A percentile compares a stretch with the other conserved stretches of the same genome.
Conservation (phyloP, 1,284 basidiomycete genomes). For the Ceratobasidium sp. region DNA sequence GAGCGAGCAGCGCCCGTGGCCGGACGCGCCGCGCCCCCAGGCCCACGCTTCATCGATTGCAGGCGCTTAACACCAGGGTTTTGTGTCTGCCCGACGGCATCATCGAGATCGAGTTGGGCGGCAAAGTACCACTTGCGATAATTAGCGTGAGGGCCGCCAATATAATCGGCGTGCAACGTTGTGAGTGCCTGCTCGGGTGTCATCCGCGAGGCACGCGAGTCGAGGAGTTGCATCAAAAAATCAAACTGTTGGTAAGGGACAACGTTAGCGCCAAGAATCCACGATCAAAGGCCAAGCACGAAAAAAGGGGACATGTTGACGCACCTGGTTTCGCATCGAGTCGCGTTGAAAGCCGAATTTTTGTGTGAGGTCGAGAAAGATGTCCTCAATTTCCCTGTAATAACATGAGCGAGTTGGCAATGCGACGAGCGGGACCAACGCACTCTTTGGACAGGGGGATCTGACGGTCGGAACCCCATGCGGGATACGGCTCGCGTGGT, state of each 20-base stretch:
- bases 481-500: conserved; percentile 81
- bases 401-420: not conserved
- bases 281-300: conserved; percentile 12
- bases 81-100: conserved; percentile 91
- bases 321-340: conserved; percentile 87
- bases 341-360: conserved; percentile 99
- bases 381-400: conserved; percentile 88
- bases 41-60: conserved; percentile 73
- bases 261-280: conserved; percentile 34
- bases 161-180: conserved; percentile 97
- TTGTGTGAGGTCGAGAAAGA: conserved; percentile 96
- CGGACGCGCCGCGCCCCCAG: conserved; percentile 58
- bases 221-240: conserved; percentile 97
- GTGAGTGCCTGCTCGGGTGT: conserved; percentile 92
- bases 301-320: conserved; percentile 49
- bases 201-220: conserved; percentile 97
- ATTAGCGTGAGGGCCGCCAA: conserved; percentile 95
- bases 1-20: conserved; percentile 76
- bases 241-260: conserved; percentile 70
- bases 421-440: conserved; percentile 23
- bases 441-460: conserved; percentile 93
- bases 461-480: conserved; percentile 89
- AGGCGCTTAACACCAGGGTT: conserved; percentile 89
- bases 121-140: conserved; percentile 99
- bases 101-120: conserved; percentile 97